Evolutionary conservation across 2,329 filamentous ascomycete species (phyloP).

Genomic region (Cladophialophora psammophila): DNA sequence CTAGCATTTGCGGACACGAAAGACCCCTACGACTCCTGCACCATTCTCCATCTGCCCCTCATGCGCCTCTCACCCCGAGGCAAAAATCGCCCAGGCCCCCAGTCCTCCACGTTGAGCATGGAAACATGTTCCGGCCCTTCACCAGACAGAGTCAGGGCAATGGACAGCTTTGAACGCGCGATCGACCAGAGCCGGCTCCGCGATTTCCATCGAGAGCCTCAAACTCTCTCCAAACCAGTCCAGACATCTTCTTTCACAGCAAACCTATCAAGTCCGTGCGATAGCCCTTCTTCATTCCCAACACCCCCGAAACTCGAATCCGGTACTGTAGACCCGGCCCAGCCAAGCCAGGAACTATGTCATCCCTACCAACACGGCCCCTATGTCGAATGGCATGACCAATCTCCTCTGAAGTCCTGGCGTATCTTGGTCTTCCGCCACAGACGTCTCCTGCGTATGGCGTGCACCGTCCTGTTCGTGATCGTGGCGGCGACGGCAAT

Average conservation of each 20-base stretch:
- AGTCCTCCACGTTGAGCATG: background rate
- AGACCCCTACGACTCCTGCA: background rate
- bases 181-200: constrained; percentile 2
- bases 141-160: constrained; percentile 1
- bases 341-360: background rate
- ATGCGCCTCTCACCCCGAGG: background rate
- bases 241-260: background rate
- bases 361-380: background rate
- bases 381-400: background rate
- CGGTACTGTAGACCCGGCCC: background rate
- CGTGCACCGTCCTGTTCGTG: constrained; percentile 21
- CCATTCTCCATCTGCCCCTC: background rate
- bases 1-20: background rate
- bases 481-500: constrained; percentile 24
- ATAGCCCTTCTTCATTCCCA: background rate
- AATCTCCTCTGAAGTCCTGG: background rate
- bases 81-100: background rate
- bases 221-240: background rate
- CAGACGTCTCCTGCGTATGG: constrained; percentile 29
- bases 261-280: background rate
- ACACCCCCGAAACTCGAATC: background rate
- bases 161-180: constrained; percentile 18
- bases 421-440: constrained; percentile 7
- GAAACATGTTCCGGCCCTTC: background rate
- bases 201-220: background rate